Evolutionary conservation across 2,329 filamentous ascomycete species (phyloP), one percentile per base, ranked within the genome.

Genomic region (Blastomyces silverae): DNA sequence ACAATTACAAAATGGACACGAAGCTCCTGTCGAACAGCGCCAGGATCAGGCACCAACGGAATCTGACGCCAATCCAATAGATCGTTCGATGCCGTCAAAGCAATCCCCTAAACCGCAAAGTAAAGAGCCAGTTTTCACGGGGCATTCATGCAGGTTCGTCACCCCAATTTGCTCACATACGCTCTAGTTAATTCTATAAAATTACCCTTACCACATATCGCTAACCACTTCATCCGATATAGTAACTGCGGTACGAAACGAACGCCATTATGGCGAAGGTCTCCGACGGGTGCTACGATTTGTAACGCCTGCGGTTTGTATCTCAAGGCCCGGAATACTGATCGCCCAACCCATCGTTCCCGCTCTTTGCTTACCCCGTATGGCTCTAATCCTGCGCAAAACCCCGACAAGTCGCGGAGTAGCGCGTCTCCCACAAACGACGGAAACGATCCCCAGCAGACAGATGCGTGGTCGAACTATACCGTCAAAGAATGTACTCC

Each of bases 241-340:
- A 99, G 94, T 75, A 99, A 99, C 78, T 99, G 94, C 75, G 89
- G 89, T 65, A 97, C 94, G 20, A 97, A 92, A 62, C 88, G 89
- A 75, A 99, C 94, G 58, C 94, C 94, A 31, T 79, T 99, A 48
- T 99, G 94, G 94, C 87, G 94, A 74, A 86, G 94, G 73, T 96
- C 93, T 20, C 93, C 93, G 0, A 88, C 92, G 71, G 94, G 94
- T 39, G 89, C 91, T 64, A 97, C 92, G 37, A 97, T 99, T 66
- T 99, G 94, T 79, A 99, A 99, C 78, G 94, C 94, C 6, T 99
- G 94, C 73, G 94, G 94, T 53, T 83, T 99, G 20, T 99, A 99
- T 76, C 82, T 91, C 67, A 97, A 97, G 77, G 92, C 93, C 11
- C 87, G 94, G 69, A 97, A 97, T 74, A 89, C 93, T 67, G 87